Evolutionary conservation across 2,329 filamentous ascomycete genomes (phyloP).

Genomic region (Calonectria pseudoreteaudii): DNA sequence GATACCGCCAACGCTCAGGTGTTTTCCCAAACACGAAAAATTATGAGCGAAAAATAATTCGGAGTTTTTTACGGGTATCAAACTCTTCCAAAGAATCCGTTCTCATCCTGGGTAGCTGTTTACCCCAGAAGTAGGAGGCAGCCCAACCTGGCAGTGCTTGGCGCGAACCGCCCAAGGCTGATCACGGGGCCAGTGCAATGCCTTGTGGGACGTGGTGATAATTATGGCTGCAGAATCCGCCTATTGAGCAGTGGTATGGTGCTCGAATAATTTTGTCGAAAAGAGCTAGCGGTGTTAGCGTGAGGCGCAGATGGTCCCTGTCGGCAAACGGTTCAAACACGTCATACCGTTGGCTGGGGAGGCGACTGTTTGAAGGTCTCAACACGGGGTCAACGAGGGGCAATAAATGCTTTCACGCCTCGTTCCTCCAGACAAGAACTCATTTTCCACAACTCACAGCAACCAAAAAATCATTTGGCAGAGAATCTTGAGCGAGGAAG

Average conservation of each 20-base stretch:
- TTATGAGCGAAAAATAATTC: background rate
- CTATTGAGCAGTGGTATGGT: background rate
- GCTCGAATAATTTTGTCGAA: background rate
- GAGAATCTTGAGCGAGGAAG: background rate
- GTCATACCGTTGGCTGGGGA: slow-evolving; percentile 14
- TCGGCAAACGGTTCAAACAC: slow-evolving; percentile 18
- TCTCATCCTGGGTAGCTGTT: background rate
- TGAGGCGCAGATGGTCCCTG: slow-evolving; percentile 13
- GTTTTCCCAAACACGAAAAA: background rate
- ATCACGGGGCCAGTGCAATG: background rate
- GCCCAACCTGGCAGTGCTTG: background rate
- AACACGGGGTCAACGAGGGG: slow-evolving; percentile 14
- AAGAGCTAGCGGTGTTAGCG: background rate
- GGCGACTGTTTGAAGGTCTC: background rate
- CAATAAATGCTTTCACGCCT: slow-evolving; percentile 9
- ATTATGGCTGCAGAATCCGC: background rate
- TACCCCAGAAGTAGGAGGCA: background rate
- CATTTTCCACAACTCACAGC: background rate
- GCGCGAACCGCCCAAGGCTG: background rate
- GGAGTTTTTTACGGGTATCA: background rate
- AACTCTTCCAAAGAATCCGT: background rate
- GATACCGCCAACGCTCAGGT: background rate
- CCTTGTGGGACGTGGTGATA: background rate
- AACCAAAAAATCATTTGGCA: background rate
- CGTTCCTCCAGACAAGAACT: background rate